Base-by-base conservation (phyloP, 371 early-diverging fungal genomes). In the Cokeromyces recurvatus region DNA sequence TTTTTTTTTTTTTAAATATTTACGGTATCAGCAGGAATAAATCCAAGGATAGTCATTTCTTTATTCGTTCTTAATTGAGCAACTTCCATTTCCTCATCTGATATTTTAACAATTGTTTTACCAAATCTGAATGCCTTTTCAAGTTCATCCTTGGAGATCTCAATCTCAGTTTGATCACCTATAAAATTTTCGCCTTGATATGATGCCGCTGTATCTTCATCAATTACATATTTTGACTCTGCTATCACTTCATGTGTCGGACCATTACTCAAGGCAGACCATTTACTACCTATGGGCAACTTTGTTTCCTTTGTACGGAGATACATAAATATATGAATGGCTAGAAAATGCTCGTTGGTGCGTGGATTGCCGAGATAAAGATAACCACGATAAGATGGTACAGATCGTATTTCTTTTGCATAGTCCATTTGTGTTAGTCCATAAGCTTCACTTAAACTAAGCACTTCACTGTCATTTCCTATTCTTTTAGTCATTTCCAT, bases 121-220 rank as follows among this genome's bases (percentile, higher is more conserved):
- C 91, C 90, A 54, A 83, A 86, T 40, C 64, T 55, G 58, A 79
- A 87, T 0, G 81, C 89, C 48, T 72, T 77, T 27, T 82, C 76
- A 4, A 85, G 51, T 22, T 84, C 76, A 10, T 79, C 74, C 36
- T 53, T 54, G 7, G 51, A 20, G 2, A 80, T 64, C 12, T 70
- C 63, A 0, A 55, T 34, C 35, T 34, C 35, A 4, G 4, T n/a
- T 34, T 9, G 9, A 11, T 34, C 35, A n/a, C n/a, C n/a, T n/a
- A n/a, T n/a, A 9, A 11, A 6, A 9, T 34, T n/a, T 14, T 34
- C 14, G 9, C 7, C 50, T 8, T 60, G 62, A 21, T 45, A 53
- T 1, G 37, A 32, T 12, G 17, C 4, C 19, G 38, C 55, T 36
- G 55, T 50, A n/a, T 53, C 58, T 19, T 51, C 52, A n/a, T n/a